A percentile compares a stretch with the other conserved stretches of the same genome.
Evolutionary conservation across 805 yeast genomes (phyloP).

Genomic region (Spathaspora sp.): DNA sequence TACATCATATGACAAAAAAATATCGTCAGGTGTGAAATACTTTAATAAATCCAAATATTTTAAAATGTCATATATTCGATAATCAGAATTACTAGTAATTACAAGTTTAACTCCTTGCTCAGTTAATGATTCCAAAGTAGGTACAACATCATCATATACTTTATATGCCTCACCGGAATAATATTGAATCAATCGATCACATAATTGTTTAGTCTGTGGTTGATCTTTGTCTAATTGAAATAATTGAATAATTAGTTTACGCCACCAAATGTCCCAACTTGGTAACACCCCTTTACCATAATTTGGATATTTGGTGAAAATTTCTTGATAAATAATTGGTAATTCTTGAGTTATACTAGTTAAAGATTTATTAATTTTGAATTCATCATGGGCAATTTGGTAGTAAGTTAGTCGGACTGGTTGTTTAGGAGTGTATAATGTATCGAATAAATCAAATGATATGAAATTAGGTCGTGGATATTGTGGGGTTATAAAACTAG

Average conservation of each 20-base stretch:
- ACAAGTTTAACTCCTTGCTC: constrained; percentile 34
- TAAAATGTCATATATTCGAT: constrained; percentile 44
- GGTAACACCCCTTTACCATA: constrained; percentile 48
- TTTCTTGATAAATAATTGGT: constrained; percentile 28
- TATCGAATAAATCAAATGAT: constrained; percentile 68
- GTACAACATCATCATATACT: constrained; percentile 51
- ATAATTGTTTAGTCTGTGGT: constrained; percentile 30
- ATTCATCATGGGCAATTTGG: constrained; percentile 37
- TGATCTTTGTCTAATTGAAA: constrained; percentile 31
- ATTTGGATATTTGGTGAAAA: constrained; percentile 48
- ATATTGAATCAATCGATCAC: constrained; percentile 41
- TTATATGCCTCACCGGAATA: constrained; percentile 53
- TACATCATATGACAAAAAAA: constrained; percentile 56
- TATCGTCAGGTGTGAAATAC: constrained; percentile 31
- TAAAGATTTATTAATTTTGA: constrained; percentile 34
- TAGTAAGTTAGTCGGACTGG: constrained; percentile 56
- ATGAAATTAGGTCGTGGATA: constrained; percentile 46
- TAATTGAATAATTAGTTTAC: constrained; percentile 39
- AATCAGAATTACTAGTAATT: constrained; percentile 62
- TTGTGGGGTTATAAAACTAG: not conserved
- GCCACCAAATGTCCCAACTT: constrained; percentile 55
- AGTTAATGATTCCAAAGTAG: constrained; percentile 34
- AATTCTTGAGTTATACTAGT: constrained; percentile 23
- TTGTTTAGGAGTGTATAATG: constrained; percentile 54
- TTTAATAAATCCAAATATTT: constrained; percentile 41